A percentile compares a stretch with the other conserved stretches of the same genome.
Evolutionary conservation across 176 grass and related monocot species (phyloP).

Genomic region (Triticum timopheevii): DNA sequence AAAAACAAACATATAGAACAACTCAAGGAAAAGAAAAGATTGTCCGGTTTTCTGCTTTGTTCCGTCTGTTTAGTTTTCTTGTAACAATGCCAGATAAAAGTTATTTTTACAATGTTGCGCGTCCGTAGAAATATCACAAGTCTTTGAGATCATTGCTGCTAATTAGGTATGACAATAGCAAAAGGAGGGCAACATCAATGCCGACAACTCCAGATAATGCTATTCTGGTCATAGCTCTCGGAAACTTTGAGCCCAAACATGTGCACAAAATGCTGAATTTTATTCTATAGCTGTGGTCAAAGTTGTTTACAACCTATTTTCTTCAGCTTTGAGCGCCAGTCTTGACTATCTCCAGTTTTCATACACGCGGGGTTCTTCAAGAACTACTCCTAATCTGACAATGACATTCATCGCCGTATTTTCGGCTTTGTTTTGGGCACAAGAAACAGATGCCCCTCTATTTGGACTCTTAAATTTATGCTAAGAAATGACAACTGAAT

Average conservation of each 20-base stretch:
- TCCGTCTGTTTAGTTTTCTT: too few species aligned
- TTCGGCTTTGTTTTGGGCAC: background rate
- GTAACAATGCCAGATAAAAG: too few species aligned
- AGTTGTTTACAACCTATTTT: background rate
- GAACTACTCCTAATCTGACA: background rate
- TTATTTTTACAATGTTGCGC: too few species aligned
- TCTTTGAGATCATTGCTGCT: background rate
- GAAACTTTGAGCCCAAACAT: background rate
- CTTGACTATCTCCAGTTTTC: background rate
- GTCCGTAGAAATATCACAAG: background rate
- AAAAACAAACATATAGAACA: too few species aligned
- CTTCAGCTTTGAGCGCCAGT: background rate
- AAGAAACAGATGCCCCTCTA: background rate
- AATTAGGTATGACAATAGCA: background rate
- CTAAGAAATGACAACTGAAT: background rate
- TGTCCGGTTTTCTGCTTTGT: too few species aligned
- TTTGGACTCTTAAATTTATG: background rate
- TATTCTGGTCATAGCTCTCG: too few species aligned
- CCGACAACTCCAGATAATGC: too few species aligned
- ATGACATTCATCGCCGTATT: background rate
- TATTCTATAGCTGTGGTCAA: background rate
- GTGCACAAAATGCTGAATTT: background rate
- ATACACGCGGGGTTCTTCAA: background rate
- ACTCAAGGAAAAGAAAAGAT: too few species aligned
- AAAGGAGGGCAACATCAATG: background rate